Evolutionary conservation across 768 basidiomycete genomes (phyloP), one percentile per base, ranked within the genome.

Genomic region (Amanita pallidorosea): DNA sequence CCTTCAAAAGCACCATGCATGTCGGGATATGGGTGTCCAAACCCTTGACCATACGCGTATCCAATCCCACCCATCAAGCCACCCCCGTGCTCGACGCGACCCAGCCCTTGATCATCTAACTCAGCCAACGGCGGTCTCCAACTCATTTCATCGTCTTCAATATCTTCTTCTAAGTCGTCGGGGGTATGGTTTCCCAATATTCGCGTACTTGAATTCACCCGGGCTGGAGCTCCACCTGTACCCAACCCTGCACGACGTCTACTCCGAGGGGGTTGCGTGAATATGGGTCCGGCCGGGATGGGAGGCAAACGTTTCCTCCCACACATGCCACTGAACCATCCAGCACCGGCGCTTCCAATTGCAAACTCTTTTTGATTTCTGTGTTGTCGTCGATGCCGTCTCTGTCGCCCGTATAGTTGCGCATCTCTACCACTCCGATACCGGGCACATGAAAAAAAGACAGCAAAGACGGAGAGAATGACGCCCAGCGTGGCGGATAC

Each of bases 81-180:
- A 22, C 18, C 31, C 17, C 13, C 44, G 8, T 29, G 8, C 27
- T 45, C 29, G n/a, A 20, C 60, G 36, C 57, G 61, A 18, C 67
- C 65, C 12, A 59, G 9, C 17, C 22, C 45, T 5, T 40, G 27
- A 17, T 44, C 60, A 37, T 58, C 63, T 18, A 67, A 64, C 9
- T 60, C 65, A 36, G 63, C 66, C 31, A 69, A 54, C 15, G 70
- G 67, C 12, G 62, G 61, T 35, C 63, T 57, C 67, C 66, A 68
- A 9, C 54, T 54, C 47, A 53, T 48, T 8, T 54, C 51, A 17
- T 56, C 59, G 6, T 53, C 52, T 23, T 55, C 52, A 13, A 31
- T 3, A 9, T 12, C 31, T 11, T 31, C 31, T 11, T 61, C 54
- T 44, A 62, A 56, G 27, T 56, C 55, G 29, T 64, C 61, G 2